Conservation (phyloP, 768 basidiomycete genomes). For the Cantharellus cinnabarinus region DNA sequence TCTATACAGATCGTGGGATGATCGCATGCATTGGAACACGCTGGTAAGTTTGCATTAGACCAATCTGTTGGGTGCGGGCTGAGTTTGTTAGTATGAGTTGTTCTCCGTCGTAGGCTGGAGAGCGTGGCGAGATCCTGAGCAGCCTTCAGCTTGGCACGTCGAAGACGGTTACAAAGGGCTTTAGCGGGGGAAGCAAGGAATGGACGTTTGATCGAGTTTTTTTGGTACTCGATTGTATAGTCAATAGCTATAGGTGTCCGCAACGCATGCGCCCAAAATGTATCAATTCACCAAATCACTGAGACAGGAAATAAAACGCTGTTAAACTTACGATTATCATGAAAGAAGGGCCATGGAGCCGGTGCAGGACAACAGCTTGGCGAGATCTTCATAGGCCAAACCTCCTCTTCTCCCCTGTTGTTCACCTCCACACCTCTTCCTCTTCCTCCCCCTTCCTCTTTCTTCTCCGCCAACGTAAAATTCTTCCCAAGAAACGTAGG, state of each 20-base stretch:
- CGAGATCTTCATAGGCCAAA: no score
- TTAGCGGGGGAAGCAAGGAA: slow-evolving; percentile 4
- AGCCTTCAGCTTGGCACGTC: slow-evolving; percentile 1
- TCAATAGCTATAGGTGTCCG: slow-evolving; percentile 9
- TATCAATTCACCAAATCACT: neutral
- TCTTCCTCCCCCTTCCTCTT: slow-evolving; percentile 6
- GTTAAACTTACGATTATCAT: slow-evolving; percentile 12
- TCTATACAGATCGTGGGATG: slow-evolving; percentile 8
- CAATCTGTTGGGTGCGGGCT: slow-evolving; percentile 9
- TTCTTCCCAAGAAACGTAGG: slow-evolving; percentile 8
- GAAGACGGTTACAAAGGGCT: slow-evolving; percentile 5
- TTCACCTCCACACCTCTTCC: slow-evolving; percentile 2
- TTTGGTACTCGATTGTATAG: slow-evolving; percentile 15
- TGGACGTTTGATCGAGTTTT: slow-evolving; percentile 12
- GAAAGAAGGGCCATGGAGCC: slow-evolving; percentile 16
- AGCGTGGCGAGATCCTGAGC: slow-evolving; percentile 4
- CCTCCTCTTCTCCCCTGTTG: no score
- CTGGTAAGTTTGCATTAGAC: slow-evolving; percentile 13
- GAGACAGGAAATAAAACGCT: neutral
- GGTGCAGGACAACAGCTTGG: slow-evolving; percentile 12
- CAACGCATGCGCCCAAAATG: no score
- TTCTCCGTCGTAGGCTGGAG: neutral
- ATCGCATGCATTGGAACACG: slow-evolving; percentile 18
- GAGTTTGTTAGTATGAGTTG: neutral
- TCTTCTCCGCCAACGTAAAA: slow-evolving; percentile 1